Evolutionary conservation across 768 basidiomycete species (phyloP), one percentile per base, ranked within the genome.

Genomic region (Lentinus brumalis): DNA sequence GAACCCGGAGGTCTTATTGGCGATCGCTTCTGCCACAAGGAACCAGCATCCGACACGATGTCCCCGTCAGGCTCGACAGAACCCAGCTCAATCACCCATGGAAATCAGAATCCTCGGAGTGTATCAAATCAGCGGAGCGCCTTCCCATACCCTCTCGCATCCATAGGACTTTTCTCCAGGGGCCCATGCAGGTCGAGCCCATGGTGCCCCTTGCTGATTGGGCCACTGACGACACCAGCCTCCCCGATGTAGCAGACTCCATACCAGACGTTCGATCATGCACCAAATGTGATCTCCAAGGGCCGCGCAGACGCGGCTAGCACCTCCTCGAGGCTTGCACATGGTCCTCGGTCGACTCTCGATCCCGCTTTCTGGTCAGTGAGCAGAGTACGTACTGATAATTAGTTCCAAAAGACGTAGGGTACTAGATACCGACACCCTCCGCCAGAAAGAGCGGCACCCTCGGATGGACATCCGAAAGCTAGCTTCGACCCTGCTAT

Each of bases 341-440:
- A 62, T 62, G 56, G 50, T 53, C 56, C 46, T 39, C 50, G 14
- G 35, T 35, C 1, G 35, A 35, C 14, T 45, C 26, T 31, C 56
- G 26, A 52, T 38, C 61, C n/a, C 31, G 26, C 53, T 11, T 56
- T 57, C 57, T 63, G 57, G 59, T 59, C 50, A 54, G 55, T 47
- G 38, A 29, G 35, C 11, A 35, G 58, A 47, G 44, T 60, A 67
- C 56, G 65, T 62, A 64, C 63, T 64, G 49, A 21, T 30, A 15
- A 67, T 67, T 67, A 67, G 60, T 57, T 61, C 53, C 57, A 47
- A 40, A 44, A 60, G 44, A 57, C 59, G 44, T 67, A 67, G 58
- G 51, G 50, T 67, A 67, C 44, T 50, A 54, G 58, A 60, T 62
- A 60, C 58, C 59, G 45, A 59, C 53, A 51, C 45, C 52, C 53